Evolutionary conservation across 345 rosid species (phyloP).

Genomic region (Lagerstroemia speciosa): DNA sequence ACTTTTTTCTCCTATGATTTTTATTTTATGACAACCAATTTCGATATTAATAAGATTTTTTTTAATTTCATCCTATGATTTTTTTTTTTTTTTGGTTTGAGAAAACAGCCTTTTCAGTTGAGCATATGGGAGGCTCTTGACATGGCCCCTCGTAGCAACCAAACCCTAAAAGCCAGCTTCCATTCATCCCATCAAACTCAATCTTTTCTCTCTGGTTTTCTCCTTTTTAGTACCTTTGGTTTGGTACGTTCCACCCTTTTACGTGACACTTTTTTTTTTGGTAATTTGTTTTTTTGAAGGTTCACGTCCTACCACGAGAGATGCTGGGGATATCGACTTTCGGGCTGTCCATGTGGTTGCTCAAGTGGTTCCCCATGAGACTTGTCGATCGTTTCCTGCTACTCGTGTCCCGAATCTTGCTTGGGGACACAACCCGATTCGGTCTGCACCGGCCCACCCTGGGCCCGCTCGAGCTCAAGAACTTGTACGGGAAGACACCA

Average conservation of each 20-base stretch:
- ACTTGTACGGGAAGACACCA: conserved; percentile 74
- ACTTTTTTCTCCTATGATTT: not conserved
- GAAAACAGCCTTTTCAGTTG: conserved; percentile 2
- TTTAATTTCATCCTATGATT: conserved; percentile 4
- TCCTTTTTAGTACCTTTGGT: conserved; percentile 1
- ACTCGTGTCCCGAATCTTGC: conserved; percentile 47
- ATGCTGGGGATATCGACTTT: conserved; percentile 91
- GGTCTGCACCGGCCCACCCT: conserved; percentile 75
- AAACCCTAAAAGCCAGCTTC: conserved; percentile 4
- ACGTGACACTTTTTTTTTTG: conserved; percentile 5
- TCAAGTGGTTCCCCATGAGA: conserved; percentile 75
- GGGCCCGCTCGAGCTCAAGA: conserved; percentile 80
- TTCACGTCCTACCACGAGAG: conserved; percentile 92
- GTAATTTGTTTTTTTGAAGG: conserved; percentile 37
- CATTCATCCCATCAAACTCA: conserved; percentile 4
- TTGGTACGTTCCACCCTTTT: conserved; percentile 10
- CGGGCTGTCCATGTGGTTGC: conserved; percentile 87
- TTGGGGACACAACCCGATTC: conserved; percentile 60
- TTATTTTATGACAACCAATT: not conserved
- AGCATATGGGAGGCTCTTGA: conserved; percentile 3
- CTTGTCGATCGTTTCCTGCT: conserved; percentile 72
- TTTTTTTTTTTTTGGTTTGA: conserved; percentile 3
- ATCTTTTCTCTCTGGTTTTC: not conserved
- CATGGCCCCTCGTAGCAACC: conserved; percentile 11
- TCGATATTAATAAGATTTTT: not conserved